Conservation (phyloP, 140 eudicot genomes). For the Stevia rebaudiana region DNA sequence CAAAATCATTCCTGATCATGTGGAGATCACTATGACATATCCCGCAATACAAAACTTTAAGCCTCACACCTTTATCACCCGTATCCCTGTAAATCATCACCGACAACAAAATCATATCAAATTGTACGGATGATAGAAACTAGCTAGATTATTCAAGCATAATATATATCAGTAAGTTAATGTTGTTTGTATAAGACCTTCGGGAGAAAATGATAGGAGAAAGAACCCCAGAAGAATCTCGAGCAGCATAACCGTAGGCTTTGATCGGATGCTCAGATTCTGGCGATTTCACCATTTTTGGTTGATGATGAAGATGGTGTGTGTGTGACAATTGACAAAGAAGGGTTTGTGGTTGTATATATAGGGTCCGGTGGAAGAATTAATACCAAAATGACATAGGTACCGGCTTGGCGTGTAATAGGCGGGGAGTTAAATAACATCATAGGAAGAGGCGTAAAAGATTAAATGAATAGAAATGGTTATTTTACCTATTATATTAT, state of each 20-base stretch:
- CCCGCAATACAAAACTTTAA: constrained; percentile 59
- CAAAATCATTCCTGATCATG: constrained; percentile 47
- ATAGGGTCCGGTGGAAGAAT: no score
- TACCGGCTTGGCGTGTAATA: no score
- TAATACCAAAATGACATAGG: no score
- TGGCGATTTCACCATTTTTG: constrained; percentile 43
- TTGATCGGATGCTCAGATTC: constrained; percentile 48
- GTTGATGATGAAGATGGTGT: no score
- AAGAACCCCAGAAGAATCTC: constrained; percentile 42
- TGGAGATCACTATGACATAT: constrained; percentile 75
- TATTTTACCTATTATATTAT: no score
- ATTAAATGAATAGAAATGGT: no score
- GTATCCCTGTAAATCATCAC: constrained; percentile 37
- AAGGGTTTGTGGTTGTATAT: no score
- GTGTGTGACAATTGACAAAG: no score
- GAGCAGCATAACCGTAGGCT: constrained; percentile 48
- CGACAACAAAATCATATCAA: background rate
- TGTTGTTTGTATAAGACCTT: constrained; percentile 4
- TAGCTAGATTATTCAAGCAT: no score
- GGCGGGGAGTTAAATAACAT: no score
- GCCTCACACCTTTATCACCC: constrained; percentile 54
- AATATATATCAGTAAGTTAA: no score
- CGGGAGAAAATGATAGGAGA: constrained; percentile 46
- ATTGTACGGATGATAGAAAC: background rate
- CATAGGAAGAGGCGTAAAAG: no score